These are phyloP conservation scores for Cystofilobasidium bisporidii DNA, from an alignment of 768 basidiomycete genomes.

Conservation along the genomic window DNA sequence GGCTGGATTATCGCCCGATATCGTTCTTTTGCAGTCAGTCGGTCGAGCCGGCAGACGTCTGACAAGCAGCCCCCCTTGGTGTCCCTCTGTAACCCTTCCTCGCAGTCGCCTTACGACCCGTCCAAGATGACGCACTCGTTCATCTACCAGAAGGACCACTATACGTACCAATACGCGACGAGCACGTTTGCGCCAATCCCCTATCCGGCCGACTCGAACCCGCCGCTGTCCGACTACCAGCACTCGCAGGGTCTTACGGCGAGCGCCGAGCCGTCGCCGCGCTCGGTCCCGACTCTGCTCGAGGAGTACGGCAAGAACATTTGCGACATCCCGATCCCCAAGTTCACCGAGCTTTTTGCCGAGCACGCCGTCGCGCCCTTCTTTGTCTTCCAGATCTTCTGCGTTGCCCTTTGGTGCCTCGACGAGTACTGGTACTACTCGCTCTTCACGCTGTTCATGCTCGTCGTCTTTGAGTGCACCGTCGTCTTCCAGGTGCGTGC, in stretches of 20 bases:
- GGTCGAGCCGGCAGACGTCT: too few relatives aligned
- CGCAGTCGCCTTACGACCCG: slow-evolving; percentile 17
- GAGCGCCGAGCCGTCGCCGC: slow-evolving; percentile 42
- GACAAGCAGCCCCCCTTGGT: too few relatives aligned
- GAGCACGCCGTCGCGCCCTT: slow-evolving; percentile 98
- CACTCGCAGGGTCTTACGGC: slow-evolving; percentile 47
- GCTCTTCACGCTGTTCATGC: slow-evolving; percentile 95
- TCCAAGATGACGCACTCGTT: slow-evolving; percentile 57
- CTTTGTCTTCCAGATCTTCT: slow-evolving; percentile 98
- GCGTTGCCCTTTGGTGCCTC: slow-evolving; percentile 91
- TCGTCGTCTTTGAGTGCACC: slow-evolving; percentile 95
- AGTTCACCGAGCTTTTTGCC: slow-evolving; percentile 77
- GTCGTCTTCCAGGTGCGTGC: slow-evolving; percentile 87
- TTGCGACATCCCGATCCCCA: slow-evolving; percentile 94
- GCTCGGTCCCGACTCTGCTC: slow-evolving; percentile 42
- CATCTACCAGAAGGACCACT: slow-evolving; percentile 90
- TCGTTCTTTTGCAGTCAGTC: too few relatives aligned
- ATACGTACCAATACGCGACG: slow-evolving; percentile 53
- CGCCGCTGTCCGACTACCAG: slow-evolving; percentile 58
- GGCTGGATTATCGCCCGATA: not conserved
- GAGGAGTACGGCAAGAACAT: slow-evolving; percentile 82
- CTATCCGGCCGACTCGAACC: slow-evolving; percentile 70
- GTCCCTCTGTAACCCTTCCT: too few relatives aligned
- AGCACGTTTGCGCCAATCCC: slow-evolving; percentile 69
- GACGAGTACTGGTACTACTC: slow-evolving; percentile 99